Conservation (phyloP, 306 rosid genomes). For the Ormosia semicastrata region DNA sequence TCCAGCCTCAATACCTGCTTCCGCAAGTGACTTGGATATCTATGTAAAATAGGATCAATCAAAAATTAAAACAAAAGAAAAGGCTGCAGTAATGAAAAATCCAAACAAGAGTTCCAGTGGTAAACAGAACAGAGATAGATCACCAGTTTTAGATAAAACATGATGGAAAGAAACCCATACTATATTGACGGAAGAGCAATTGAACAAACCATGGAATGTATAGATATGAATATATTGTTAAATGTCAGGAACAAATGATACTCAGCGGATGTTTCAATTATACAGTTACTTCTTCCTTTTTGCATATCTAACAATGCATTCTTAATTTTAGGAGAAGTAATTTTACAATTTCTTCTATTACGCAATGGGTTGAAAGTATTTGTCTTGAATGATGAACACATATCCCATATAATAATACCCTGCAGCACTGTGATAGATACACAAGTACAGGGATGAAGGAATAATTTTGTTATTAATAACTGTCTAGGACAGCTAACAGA, state of each 20-base stretch:
- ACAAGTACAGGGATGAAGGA: too few relatives aligned
- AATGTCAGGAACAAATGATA: background rate
- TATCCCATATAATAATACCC: background rate
- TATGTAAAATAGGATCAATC: conserved; percentile 33
- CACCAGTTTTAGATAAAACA: background rate
- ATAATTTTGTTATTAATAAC: too few relatives aligned
- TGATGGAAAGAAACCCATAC: conserved; percentile 1
- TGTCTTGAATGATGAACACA: conserved; percentile 9
- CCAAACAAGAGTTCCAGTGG: background rate
- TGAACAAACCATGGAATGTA: background rate
- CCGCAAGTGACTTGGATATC: conserved; percentile 63
- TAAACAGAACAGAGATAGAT: background rate
- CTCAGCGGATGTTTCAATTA: background rate
- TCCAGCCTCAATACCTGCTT: conserved; percentile 68
- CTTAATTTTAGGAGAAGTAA: background rate
- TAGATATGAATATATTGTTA: background rate
- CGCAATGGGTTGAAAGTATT: background rate
- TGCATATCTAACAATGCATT: background rate
- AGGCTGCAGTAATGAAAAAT: background rate
- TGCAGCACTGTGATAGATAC: background rate
- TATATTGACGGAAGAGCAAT: background rate
- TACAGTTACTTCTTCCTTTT: background rate
- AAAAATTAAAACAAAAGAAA: conserved; percentile 7
- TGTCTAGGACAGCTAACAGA: too few relatives aligned
- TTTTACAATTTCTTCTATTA: background rate